Evolutionary conservation across 2,329 filamentous ascomycete genomes (phyloP).

Genomic region (Arachnomyces sp.): DNA sequence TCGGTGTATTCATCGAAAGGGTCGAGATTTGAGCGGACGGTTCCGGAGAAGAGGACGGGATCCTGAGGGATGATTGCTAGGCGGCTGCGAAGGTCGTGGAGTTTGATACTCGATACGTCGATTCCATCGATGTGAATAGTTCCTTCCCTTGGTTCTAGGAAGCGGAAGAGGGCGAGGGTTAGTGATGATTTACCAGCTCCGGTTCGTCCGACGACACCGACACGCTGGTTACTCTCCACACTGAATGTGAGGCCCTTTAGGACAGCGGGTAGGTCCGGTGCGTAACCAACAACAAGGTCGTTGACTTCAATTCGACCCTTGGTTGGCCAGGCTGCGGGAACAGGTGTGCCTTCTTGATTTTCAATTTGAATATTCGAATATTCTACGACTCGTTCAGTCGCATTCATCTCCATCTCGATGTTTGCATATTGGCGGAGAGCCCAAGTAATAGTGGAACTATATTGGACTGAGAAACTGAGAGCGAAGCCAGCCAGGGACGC

Average conservation of each 20-base stretch:
- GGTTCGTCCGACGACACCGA: conserved; percentile 72
- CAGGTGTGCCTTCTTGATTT: conserved; percentile 51
- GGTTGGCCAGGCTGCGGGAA: conserved; percentile 67
- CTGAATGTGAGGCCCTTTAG: conserved; percentile 62
- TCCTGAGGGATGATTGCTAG: conserved; percentile 79
- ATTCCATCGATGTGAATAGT: conserved; percentile 64
- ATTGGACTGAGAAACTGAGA: conserved; percentile 64
- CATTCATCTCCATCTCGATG: conserved; percentile 71
- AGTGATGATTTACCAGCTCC: conserved; percentile 72
- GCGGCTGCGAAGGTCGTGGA: conserved; percentile 63
- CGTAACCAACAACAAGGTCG: conserved; percentile 65
- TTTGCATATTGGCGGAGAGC: conserved; percentile 61
- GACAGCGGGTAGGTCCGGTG: conserved; percentile 61
- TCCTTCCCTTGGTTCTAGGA: conserved; percentile 62
- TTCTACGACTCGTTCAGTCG: conserved; percentile 67
- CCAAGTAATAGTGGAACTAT: conserved; percentile 58
- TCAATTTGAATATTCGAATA: conserved; percentile 65
- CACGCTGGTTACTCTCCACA: conserved; percentile 58
- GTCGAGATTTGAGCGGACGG: conserved; percentile 68
- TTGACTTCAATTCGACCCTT: conserved; percentile 66
- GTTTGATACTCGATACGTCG: conserved; percentile 64
- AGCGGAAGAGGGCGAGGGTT: conserved; percentile 69
- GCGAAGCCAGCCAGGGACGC: conserved; percentile 69
- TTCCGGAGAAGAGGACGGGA: conserved; percentile 74
- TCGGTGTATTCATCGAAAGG: conserved; percentile 66